A percentile compares a stretch with the other conserved stretches of the same genome.
These are phyloP conservation scores for Kluyveromyces starmeri DNA, from an alignment of 805 yeast genomes.

Conservation along the genomic window DNA sequence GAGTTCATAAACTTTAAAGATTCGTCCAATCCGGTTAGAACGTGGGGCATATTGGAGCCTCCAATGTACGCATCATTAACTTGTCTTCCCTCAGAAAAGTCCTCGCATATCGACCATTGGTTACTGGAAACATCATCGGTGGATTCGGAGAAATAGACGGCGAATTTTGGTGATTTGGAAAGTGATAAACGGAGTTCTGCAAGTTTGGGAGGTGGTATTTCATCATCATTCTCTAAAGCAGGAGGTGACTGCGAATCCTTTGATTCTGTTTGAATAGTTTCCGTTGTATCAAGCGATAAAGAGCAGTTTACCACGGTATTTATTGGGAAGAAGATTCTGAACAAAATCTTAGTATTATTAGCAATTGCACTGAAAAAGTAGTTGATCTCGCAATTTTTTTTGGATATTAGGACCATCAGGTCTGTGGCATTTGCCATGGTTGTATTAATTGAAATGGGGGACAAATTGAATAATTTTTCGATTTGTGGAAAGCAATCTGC, in stretches of 20 bases:
- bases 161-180: conserved; percentile 63
- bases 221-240: conserved; percentile 14
- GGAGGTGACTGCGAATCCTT: conserved; percentile 2
- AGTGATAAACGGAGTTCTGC: conserved; percentile 44
- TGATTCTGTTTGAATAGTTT: conserved; percentile 11
- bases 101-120: conserved; percentile 77
- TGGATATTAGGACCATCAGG: conserved; percentile 58
- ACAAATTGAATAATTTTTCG: conserved; percentile 45
- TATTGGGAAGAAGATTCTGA: conserved; percentile 65
- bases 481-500: conserved; percentile 32
- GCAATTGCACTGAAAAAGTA: conserved; percentile 71
- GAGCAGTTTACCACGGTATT: conserved; percentile 52
- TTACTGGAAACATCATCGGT: conserved; percentile 41
- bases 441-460: conserved; percentile 56
- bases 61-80: conserved; percentile 59
- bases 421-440: conserved; percentile 61
- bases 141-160: conserved; percentile 60
- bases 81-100: conserved; percentile 76
- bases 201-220: conserved; percentile 14
- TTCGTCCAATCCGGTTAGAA: conserved; percentile 47
- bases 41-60: conserved; percentile 59
- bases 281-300: conserved; percentile 38
- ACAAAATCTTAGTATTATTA: conserved; percentile 56
- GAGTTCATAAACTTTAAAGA: conserved; percentile 46
- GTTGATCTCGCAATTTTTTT: conserved; percentile 62